Conservation (phyloP, 495 filamentous ascomycete genomes). For the Cryomyces minteri region DNA sequence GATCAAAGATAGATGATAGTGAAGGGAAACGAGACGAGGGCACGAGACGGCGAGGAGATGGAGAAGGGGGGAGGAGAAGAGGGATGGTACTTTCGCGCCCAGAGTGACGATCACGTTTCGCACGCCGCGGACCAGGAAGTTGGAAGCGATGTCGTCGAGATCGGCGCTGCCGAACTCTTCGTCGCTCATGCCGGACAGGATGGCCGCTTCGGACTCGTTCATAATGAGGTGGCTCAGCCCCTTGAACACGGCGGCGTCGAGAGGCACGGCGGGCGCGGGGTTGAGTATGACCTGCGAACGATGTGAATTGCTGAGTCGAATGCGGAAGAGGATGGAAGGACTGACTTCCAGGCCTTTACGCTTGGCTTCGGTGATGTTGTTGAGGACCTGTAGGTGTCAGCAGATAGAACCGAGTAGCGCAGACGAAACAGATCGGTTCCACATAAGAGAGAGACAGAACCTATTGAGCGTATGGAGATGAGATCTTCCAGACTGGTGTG, state of each 20-base stretch:
- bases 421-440: too few species aligned
- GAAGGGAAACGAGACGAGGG: neutral
- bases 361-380: constrained; percentile 37
- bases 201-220: constrained; percentile 78
- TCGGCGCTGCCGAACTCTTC: constrained; percentile 29
- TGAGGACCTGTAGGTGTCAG: constrained; percentile 22
- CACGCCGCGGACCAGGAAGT: constrained; percentile 50
- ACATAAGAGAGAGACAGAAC: too few species aligned
- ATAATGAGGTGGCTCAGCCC: constrained; percentile 66
- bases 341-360: constrained; percentile 32
- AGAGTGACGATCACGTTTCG: constrained; percentile 67
- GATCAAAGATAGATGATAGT: neutral
- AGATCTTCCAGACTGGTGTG: too few species aligned
- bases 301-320: neutral
- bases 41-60: too few species aligned
- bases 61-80: neutral
- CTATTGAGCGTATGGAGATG: too few species aligned
- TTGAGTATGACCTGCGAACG: constrained; percentile 48
- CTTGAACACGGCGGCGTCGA: constrained; percentile 48
- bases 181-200: constrained; percentile 36
- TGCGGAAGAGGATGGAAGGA: neutral
- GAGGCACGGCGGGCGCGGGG: constrained; percentile 44
- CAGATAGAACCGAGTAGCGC: neutral
- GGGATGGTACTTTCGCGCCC: constrained; percentile 46
- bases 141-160: constrained; percentile 26